Percentiles rank a stretch among this genome's conserved stretches.
Evolutionary conservation across 2,329 filamentous ascomycete genomes (phyloP).

Genomic region (Venturia pyrina): DNA sequence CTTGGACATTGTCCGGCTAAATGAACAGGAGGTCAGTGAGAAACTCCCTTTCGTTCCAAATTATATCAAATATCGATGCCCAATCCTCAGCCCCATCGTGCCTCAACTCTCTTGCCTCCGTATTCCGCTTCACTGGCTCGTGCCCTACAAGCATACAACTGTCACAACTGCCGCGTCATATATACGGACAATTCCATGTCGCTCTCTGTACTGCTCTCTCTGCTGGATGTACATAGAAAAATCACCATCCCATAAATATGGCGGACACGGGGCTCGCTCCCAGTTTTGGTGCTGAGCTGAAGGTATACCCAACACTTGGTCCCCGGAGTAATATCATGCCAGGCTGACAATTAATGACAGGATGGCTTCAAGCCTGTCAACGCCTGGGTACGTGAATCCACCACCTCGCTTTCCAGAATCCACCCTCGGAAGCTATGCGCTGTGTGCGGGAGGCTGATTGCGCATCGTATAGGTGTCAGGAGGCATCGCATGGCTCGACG

Average conservation of each 20-base stretch:
- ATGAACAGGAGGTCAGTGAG: no score
- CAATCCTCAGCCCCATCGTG: not conserved
- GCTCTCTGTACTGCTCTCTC: not conserved
- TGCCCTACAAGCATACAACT: conserved; percentile 2
- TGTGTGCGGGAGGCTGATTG: not conserved
- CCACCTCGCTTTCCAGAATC: conserved; percentile 15
- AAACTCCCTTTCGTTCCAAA: no score
- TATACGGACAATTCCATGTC: conserved; percentile 8
- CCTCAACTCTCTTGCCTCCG: not conserved
- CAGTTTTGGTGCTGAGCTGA: conserved; percentile 87
- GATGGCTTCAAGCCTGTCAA: conserved; percentile 96
- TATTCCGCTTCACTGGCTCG: not conserved
- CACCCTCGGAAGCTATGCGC: conserved; percentile 11
- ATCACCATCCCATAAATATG: conserved; percentile 43
- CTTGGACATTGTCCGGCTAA: no score
- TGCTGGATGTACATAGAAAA: not conserved
- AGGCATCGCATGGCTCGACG: conserved; percentile 90
- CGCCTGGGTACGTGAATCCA: conserved; percentile 55
- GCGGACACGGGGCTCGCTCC: conserved; percentile 72
- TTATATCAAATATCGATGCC: not conserved
- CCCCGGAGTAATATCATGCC: not conserved
- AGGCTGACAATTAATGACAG: conserved; percentile 34
- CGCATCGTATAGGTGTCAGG: conserved; percentile 49
- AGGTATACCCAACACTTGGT: conserved; percentile 46
- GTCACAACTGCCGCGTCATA: conserved; percentile 4